Base-by-base conservation (phyloP, 345 rosid genomes). In the Pugionium cornutum region DNA sequence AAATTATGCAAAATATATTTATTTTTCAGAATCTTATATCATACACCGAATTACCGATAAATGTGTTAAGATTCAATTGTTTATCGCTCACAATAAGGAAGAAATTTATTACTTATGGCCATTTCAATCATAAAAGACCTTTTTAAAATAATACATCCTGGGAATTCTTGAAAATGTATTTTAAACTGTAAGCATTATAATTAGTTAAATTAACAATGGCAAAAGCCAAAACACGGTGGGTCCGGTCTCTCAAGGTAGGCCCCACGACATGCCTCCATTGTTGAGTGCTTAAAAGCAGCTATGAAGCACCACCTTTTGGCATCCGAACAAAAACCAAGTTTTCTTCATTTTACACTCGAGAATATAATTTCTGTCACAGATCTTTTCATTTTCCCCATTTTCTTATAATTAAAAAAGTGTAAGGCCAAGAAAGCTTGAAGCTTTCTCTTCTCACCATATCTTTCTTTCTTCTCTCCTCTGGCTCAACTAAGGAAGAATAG, bases 271-370 rank as follows among this genome's bases (percentile, higher is more conserved):
- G 31, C 57, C 43, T 36, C 40, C 65, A 66, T 54, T 46, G 42
- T 47, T 54, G 49, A 37, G 79, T 78, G 80, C 77, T 74, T 78
- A 81, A 75, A 79, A 74, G 80, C 88, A 76, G 81, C 85, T 74
- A 63, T 77, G 69, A 70, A 67, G 76, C 81, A 69, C 63, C 61
- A 67, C 43, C 69, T 62, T 67, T 66, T 43, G 32, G 59, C 72
- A 74, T 67, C 77, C 36, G 56, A 67, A 74, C 74, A 28, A 42
- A 45, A 53, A 50, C 49, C 58, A 28, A 55, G 59, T 47, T 62
- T 66, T 40, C 61, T 69, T 54, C 69, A 58, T 44, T 63, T 62
- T 48, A 66, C 67, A 70, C 51, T 59, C 64, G 3, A 64, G 74
- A 58, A 50, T 64, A 49, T 39, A 10, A 8, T 54, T 54, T 47